A percentile compares a stretch with the other conserved stretches of the same genome.
Evolutionary conservation across 2,329 filamentous ascomycete species (phyloP).

Genomic region (Alternaria triticimaculans): DNA sequence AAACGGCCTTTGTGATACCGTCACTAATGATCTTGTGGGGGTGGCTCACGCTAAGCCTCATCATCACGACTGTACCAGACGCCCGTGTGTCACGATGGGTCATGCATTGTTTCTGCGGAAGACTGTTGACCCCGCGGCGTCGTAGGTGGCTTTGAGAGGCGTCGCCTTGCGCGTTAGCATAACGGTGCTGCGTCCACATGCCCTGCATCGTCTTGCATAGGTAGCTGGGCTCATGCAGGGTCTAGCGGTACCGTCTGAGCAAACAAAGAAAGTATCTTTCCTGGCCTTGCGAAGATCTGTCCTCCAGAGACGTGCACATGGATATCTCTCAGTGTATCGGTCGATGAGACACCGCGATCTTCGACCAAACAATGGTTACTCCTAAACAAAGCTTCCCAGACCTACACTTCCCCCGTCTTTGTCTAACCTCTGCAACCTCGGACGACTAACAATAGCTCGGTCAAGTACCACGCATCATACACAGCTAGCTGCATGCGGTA

Average conservation of each 20-base stretch:
- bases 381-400: background rate
- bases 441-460: background rate
- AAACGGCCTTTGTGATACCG: background rate
- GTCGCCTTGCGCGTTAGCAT: background rate
- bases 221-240: background rate
- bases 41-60: background rate
- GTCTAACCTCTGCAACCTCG: background rate
- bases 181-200: background rate
- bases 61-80: background rate
- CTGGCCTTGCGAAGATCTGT: background rate
- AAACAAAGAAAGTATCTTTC: background rate
- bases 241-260: background rate
- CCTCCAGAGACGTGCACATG: background rate
- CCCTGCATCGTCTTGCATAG: background rate
- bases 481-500: background rate
- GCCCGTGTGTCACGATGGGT: background rate
- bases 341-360: background rate
- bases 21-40: background rate
- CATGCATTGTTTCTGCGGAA: background rate
- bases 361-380: accelerated
- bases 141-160: background rate
- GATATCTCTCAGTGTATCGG: background rate
- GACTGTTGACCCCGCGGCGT: background rate
- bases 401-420: background rate
- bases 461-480: background rate